Evolutionary conservation across 2,329 filamentous ascomycete species (phyloP), one percentile per base, ranked within the genome.

Genomic region (Hirsutella thompsonii): DNA sequence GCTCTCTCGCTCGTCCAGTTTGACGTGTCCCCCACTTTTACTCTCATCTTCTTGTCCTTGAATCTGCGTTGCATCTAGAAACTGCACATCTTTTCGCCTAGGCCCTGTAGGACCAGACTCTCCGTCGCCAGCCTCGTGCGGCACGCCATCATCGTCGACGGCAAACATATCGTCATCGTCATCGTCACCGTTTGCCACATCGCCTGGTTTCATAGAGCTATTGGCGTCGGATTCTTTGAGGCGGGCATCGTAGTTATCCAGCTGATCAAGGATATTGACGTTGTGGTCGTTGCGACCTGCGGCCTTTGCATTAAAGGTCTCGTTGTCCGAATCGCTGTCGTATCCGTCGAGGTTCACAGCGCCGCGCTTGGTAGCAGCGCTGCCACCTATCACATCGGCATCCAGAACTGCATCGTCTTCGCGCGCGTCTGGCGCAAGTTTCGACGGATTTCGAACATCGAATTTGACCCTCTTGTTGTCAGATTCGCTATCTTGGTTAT

Each of bases 291-390:
- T 66, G 47, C 70, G 74, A 42, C 72, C 72, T 44, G 80, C 77
- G 5, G 83, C 82, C 39, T 84, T 76, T 26, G 74, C 74, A 50
- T 92, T 76, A 59, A 94, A 93, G 36, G 84, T 88, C 56, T 96
- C 92, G 48, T 93, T 90, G 40, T 83, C 77, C 2, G 90, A 94
- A 61, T 98, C 92, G 9, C 83, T 92, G 51, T 96, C 90, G 64
- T 96, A 98, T 39, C 92, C 92, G 55, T 96, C 92, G 33, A 98
- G 79, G 55, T 96, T 95, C 42, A 98, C 85, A 0, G 90, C 92
- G 50, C 90, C 90, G 47, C 92, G 85, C 60, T 94, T 94, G 1
- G 87, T 85, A 9, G 79, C 77, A 1, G 76, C 76, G 16, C 77
- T 72, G 2, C 81, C 83, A 14, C 89, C 88, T 48, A 96, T 95